Evolutionary conservation across 2,329 filamentous ascomycete genomes (phyloP), one percentile per base, ranked within the genome.

Genomic region (Trichoderma polysporum): DNA sequence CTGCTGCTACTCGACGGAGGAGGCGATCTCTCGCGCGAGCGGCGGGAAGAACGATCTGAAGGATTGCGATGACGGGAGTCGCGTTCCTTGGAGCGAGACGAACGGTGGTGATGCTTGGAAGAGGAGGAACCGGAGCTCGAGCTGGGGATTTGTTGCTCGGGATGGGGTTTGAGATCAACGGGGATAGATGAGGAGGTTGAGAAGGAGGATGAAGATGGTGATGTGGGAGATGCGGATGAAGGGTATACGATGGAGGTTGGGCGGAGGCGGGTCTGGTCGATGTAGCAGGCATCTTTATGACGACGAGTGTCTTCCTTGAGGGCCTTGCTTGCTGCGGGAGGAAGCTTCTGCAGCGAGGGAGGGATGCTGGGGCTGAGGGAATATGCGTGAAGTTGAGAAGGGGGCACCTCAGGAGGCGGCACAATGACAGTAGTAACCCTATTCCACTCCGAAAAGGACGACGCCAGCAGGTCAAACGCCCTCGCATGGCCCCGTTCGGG

Each of bases 401-500:
- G 33, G 1, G 35, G 25, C 10, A 31, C 25, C n/a, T 39, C 62
- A 15, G 54, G 37, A 8, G 60, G 56, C 13, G 39, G 47, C 8
- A 58, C 37, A 35, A 29, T 9, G 31, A 50, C 35, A 12, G 49
- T 31, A 4, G 58, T 54, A 29, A 67, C 31, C 4, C 37, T 53
- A n/a, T 54, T 54, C 67, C 63, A 68, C 15, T 61, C 56, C 0
- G 47, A 31, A 35, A 62, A 67, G 4, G 67, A 62, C 15, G 63
- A 57, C 0, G 39, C 49, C 19, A 94, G 79, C 22, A 86, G 79
- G 68, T 88, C 85, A 65, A 87, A 85, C 0, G 86, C 80, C 35
- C 85, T 80, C 0, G 83, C 73, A 70, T 92, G 87, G 1, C 85
- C 81, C 8, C 78, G 76, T 0, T 81, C 79, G 0, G 93, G 93